phyloP scores from a whole-genome alignment of 2,329 filamentous ascomycete genomes.

The Fusarium sp. region DNA sequence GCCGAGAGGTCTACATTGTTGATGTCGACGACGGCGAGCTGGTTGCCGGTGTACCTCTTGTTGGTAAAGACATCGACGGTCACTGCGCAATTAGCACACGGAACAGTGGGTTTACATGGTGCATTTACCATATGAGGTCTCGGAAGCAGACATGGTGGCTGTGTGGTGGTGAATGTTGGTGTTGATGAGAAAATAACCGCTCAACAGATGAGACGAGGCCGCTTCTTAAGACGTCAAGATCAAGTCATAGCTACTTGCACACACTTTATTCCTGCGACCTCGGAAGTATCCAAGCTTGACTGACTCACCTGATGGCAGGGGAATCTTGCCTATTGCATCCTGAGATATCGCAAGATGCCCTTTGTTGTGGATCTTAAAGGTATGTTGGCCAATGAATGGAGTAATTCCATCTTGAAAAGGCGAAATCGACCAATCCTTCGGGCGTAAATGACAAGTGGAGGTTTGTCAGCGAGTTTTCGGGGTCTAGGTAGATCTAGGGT shows the following conservation, averaged over 20 bases:
- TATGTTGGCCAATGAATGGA: not conserved
- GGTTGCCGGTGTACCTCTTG: slow-evolving; percentile 24
- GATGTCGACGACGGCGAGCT: slow-evolving; percentile 21
- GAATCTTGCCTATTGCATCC: not conserved
- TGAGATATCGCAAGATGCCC: not conserved
- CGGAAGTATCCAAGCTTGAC: not conserved
- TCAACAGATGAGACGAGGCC: not conserved
- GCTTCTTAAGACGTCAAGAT: not conserved
- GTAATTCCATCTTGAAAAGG: not conserved
- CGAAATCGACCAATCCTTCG: not conserved
- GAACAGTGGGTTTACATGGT: rapidly evolving
- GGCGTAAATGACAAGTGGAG: not conserved
- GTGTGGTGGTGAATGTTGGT: not conserved
- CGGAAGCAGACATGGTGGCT: not conserved
- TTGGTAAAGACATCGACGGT: not conserved
- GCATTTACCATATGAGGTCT: not conserved
- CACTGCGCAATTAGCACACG: not conserved
- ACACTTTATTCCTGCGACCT: not conserved
- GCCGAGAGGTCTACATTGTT: not conserved
- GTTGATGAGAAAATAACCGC: not conserved
- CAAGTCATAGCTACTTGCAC: not conserved
- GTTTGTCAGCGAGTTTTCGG: not conserved
- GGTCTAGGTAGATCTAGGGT: not conserved
- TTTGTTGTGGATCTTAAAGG: not conserved
- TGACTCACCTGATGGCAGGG: not conserved